Evolutionary conservation across 1,139 yeast species (phyloP), one percentile per base, ranked within the genome.

Genomic region (Blastobotrys capitulatus): DNA sequence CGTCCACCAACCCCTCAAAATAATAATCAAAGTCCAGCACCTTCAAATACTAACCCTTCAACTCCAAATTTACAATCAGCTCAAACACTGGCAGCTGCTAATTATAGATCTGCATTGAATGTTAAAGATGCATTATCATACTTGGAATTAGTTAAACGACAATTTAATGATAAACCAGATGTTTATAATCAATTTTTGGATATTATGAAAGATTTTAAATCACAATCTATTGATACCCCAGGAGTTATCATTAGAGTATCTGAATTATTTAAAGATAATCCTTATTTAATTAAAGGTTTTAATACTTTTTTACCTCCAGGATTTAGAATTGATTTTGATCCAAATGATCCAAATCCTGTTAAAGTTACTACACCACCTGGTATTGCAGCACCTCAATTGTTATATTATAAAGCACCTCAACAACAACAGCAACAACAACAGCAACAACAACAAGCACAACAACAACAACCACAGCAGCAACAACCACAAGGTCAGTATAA

Each of bases 281-380:
- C 96, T 2, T 80, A 81, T 60, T 75, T 92, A 62, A 90, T 92
- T 56, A 97, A 92, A 69, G 98, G 99, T 0, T 94, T 92, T 70
- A 92, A 92, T 70, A 92, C 99, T 1, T 92, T 92, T 64, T 75
- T 92, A 56, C 99, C 99, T 1, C 96, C 95, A 13, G 99, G 98
- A 1, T 92, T 89, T 68, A 77, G 95, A 57, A 90, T 92, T 58
- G 96, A 88, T 65, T 67, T 79, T 54, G 95, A 88, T 62, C 95
- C 97, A 2, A 75, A 86, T 36, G 97, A 90, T 66, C 95, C 95
- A 10, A 84, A 86, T 57, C 95, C 97, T 13, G 89, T 94, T 56
- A 78, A 90, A 54, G 98, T 92, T 12, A 89, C 97, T 1, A 92
- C 98, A 0, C 98, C 99, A 1, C 79, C 87, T 67, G 97, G 97